These are phyloP conservation scores for Neurospora sp. DNA, from an alignment of 495 filamentous ascomycete genomes.

Conservation along the genomic window DNA sequence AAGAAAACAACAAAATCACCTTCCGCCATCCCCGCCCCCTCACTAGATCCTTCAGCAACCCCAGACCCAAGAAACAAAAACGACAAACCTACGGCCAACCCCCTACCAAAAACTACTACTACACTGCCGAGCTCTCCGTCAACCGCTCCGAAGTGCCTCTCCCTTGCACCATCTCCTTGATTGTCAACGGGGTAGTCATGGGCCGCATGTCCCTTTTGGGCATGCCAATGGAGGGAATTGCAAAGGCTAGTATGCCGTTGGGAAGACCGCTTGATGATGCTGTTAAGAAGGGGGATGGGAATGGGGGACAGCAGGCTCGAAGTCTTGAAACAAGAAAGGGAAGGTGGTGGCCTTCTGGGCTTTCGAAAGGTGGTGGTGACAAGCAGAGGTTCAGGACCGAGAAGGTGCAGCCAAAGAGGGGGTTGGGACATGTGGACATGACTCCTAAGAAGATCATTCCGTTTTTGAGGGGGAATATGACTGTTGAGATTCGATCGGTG, in stretches of 20 bases:
- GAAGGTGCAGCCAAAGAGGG: neutral
- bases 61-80: neutral
- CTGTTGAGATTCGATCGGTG: constrained; percentile 11
- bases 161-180: constrained; percentile 21
- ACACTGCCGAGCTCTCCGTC: constrained; percentile 22
- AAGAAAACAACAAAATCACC: neutral
- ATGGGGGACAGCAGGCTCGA: neutral
- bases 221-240: constrained; percentile 11
- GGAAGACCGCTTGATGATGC: neutral
- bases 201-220: constrained; percentile 13
- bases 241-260: constrained; percentile 8
- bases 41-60: no score
- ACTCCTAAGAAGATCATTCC: neutral
- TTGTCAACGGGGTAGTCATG: constrained; percentile 13
- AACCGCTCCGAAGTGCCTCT: constrained; percentile 22
- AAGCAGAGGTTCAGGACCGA: neutral
- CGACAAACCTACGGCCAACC: neutral
- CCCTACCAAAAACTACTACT: constrained; percentile 9
- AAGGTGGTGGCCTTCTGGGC: neutral
- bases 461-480: constrained; percentile 13
- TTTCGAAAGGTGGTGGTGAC: neutral
- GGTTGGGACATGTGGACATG: neutral
- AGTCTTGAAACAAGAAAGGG: neutral
- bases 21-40: neutral
- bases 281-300: neutral